Evolutionary conservation across 1,284 basidiomycete genomes (phyloP).

Genomic region (Pterulicium gracile): DNA sequence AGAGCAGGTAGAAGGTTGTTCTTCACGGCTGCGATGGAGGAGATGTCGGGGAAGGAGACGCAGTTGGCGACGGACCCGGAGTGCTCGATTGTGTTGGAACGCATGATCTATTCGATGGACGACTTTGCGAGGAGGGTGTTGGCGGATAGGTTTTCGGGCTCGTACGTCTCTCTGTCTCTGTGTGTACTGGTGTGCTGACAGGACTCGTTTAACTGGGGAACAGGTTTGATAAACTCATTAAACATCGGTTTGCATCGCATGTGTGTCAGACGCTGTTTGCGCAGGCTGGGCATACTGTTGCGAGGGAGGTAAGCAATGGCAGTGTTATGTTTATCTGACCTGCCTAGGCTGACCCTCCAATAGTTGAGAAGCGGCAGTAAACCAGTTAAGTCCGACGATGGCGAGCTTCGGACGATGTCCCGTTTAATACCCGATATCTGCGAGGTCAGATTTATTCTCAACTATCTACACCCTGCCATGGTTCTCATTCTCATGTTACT

Average conservation of each 20-base stretch:
- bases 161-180: slow-evolving; percentile 21
- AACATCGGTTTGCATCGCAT: background rate
- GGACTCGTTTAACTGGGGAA: background rate
- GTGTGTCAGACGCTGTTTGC: background rate
- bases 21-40: slow-evolving; percentile 72
- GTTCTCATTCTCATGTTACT: slow-evolving; percentile 6
- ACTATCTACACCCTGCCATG: slow-evolving; percentile 2
- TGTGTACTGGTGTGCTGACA: background rate
- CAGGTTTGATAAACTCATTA: background rate
- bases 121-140: slow-evolving; percentile 87
- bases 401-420: background rate
- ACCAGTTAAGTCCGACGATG: background rate
- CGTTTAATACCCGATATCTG: slow-evolving; percentile 37
- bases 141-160: slow-evolving; percentile 74
- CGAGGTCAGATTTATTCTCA: slow-evolving; percentile 36
- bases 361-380: background rate
- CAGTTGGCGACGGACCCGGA: slow-evolving; percentile 87
- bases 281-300: background rate
- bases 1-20: slow-evolving; percentile 69
- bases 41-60: slow-evolving; percentile 81
- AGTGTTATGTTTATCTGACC: background rate
- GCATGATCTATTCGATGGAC: slow-evolving; percentile 86
- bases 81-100: slow-evolving; percentile 79
- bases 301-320: background rate
- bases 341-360: too few species aligned